Percentiles rank a stretch among this genome's conserved stretches.
Evolutionary conservation across 208 protist species (phyloP).

Genomic region (Phytomonas francai): DNA sequence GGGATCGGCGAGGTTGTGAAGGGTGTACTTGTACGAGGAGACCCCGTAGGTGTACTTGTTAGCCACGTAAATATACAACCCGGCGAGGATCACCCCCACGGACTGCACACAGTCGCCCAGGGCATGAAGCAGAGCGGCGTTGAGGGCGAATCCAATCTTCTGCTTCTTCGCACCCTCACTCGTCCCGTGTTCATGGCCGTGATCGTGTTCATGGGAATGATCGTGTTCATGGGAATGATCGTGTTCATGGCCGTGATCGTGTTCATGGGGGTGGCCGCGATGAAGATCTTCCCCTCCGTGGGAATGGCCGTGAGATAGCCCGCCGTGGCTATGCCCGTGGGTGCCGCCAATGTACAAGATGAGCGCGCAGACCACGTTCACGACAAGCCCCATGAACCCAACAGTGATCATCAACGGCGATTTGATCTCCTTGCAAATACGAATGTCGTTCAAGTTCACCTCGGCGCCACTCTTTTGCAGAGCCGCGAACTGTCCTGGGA

Average conservation of each 20-base stretch:
- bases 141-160: slow-evolving; percentile 50
- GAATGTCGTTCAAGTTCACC: slow-evolving; percentile 5
- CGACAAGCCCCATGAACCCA: slow-evolving; percentile 69
- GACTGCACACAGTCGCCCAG: slow-evolving; percentile 88
- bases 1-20: slow-evolving; percentile 86
- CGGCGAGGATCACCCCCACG: slow-evolving; percentile 81
- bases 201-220: slow-evolving; percentile 24
- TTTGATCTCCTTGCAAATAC: slow-evolving; percentile 44
- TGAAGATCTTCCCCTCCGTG: slow-evolving; percentile 21
- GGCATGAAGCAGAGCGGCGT: slow-evolving; percentile 83
- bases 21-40: slow-evolving; percentile 37
- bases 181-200: slow-evolving; percentile 17
- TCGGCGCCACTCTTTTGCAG: not conserved
- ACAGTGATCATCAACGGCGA: slow-evolving; percentile 74
- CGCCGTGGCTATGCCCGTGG: slow-evolving; percentile 68
- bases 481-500: slow-evolving; percentile 19
- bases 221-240: slow-evolving; percentile 39
- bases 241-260: slow-evolving; percentile 20
- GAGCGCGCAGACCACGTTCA: slow-evolving; percentile 76
- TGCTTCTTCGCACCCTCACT: slow-evolving; percentile 9
- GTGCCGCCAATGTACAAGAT: slow-evolving; percentile 84
- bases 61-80: slow-evolving; percentile 69
- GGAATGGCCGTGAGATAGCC: too few species aligned
- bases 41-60: slow-evolving; percentile 38
- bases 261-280: slow-evolving; percentile 28